phyloP scores from a whole-genome alignment of 768 basidiomycete species.

The Coprinopsis strossmayeri region DNA sequence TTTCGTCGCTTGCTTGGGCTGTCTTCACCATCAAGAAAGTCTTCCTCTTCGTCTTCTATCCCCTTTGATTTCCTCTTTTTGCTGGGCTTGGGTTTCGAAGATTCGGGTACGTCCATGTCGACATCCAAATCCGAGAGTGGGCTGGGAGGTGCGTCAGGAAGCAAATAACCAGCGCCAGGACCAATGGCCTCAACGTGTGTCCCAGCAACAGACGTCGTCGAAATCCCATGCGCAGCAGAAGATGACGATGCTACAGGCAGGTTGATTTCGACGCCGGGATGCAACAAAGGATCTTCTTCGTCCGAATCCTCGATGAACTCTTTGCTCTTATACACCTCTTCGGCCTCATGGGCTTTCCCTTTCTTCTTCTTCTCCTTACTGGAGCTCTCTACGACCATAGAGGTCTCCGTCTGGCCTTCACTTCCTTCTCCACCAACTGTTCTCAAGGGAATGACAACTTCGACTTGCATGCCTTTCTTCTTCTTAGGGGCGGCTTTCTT shows the following conservation, averaged over 20 bases:
- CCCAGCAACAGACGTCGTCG: no score
- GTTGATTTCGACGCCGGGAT: background rate
- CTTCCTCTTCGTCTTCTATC: constrained; percentile 8
- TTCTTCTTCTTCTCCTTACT: constrained; percentile 17
- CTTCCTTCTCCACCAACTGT: constrained; percentile 13
- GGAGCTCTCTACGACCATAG: background rate
- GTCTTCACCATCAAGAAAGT: background rate
- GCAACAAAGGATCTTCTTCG: constrained; percentile 10
- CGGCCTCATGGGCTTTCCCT: constrained; percentile 22
- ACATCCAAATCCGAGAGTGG: constrained; percentile 4
- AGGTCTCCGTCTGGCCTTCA: constrained; percentile 15
- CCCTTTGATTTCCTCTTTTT: constrained; percentile 15
- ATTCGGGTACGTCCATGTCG: background rate
- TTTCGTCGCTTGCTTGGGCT: constrained; percentile 16
- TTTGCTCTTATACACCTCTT: constrained; percentile 34
- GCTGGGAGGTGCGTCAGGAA: no score
- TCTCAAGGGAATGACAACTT: constrained; percentile 20
- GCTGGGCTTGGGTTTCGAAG: background rate
- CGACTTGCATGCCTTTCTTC: constrained; percentile 18
- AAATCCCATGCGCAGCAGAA: no score
- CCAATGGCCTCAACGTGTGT: no score
- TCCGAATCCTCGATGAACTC: constrained; percentile 35
- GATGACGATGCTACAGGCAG: no score
- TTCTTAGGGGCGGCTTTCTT: constrained; percentile 11
- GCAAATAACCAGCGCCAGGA: no score